A percentile compares a stretch with the other conserved stretches of the same genome.
Evolutionary conservation across 257 asterid genomes (phyloP).

Genomic region (Solanum piurae): DNA sequence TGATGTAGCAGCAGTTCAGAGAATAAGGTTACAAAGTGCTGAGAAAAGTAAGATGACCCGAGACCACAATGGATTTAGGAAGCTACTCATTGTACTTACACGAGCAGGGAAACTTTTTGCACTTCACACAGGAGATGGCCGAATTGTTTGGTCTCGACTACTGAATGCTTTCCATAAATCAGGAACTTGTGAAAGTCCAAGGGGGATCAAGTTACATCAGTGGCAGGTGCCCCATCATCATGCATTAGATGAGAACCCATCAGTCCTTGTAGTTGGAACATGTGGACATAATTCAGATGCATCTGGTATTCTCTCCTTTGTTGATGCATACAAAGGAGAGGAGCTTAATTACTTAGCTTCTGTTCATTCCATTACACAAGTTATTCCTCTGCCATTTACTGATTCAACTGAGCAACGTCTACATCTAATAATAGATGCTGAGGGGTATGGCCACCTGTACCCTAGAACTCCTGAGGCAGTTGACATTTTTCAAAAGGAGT

Average conservation of each 20-base stretch:
- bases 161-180: slow-evolving; percentile 47
- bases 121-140: slow-evolving; percentile 94
- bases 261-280: slow-evolving; percentile 83
- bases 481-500: slow-evolving; percentile 48
- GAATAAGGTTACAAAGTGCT: slow-evolving; percentile 71
- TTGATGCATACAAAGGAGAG: slow-evolving; percentile 78
- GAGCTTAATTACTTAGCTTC: slow-evolving; percentile 55
- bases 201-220: slow-evolving; percentile 60
- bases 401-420: slow-evolving; percentile 84
- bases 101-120: slow-evolving; percentile 84
- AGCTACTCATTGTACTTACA: slow-evolving; percentile 78
- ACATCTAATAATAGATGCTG: slow-evolving; percentile 66
- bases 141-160: slow-evolving; percentile 42
- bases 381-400: slow-evolving; percentile 74
- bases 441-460: slow-evolving; percentile 56
- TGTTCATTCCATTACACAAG: slow-evolving; percentile 56
- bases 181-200: slow-evolving; percentile 58
- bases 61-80: slow-evolving; percentile 74
- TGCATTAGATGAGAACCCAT: slow-evolving; percentile 88
- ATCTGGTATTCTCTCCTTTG: slow-evolving; percentile 68
- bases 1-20: slow-evolving; percentile 78
- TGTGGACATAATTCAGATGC: slow-evolving; percentile 60
- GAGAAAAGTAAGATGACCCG: slow-evolving; percentile 92
- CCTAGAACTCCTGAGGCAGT: slow-evolving; percentile 90
- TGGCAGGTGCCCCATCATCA: slow-evolving; percentile 99